These are phyloP conservation scores for Penicillium concentricum DNA, from an alignment of 2,329 filamentous ascomycete genomes.

Conservation along the genomic window DNA sequence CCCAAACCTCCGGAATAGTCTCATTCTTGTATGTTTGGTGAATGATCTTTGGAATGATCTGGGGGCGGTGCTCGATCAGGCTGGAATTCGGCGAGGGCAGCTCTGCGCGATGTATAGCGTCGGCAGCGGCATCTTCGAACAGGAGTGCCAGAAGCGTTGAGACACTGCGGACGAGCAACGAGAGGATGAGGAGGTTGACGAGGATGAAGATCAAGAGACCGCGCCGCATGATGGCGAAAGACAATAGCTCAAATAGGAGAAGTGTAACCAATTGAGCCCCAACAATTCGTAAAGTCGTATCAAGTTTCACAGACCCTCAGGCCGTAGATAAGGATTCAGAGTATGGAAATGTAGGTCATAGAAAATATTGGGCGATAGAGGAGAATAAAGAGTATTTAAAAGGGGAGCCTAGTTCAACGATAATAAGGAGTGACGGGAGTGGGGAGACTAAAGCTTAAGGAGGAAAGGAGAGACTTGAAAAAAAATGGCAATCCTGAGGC, in stretches of 20 bases:
- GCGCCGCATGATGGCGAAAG: constrained; percentile 55
- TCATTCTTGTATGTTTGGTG: constrained; percentile 75
- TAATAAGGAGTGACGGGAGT: constrained; percentile 25
- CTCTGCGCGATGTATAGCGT: constrained; percentile 66
- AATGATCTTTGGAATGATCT: constrained; percentile 72
- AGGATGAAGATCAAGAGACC: constrained; percentile 63
- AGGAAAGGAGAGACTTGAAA: constrained; percentile 15
- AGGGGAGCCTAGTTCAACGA: constrained; percentile 17
- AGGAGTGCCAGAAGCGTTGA: constrained; percentile 71
- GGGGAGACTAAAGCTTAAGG: constrained; percentile 19
- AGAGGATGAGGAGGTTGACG: constrained; percentile 62
- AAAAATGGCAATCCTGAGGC: constrained; percentile 20
- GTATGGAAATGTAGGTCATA: not conserved
- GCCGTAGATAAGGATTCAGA: not conserved
- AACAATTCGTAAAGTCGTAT: not conserved
- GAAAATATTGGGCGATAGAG: not conserved
- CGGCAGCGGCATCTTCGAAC: constrained; percentile 64
- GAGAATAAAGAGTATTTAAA: constrained; percentile 4
- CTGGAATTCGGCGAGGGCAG: constrained; percentile 65
- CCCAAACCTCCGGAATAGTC: constrained; percentile 66
- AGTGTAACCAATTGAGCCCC: not conserved
- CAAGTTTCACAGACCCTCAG: not conserved
- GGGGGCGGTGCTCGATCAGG: constrained; percentile 55
- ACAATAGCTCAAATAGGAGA: not conserved
- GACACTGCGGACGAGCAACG: constrained; percentile 64